Evolutionary conservation across 2,329 filamentous ascomycete genomes (phyloP).

Genomic region (Proliferodiscus dingleyae): DNA sequence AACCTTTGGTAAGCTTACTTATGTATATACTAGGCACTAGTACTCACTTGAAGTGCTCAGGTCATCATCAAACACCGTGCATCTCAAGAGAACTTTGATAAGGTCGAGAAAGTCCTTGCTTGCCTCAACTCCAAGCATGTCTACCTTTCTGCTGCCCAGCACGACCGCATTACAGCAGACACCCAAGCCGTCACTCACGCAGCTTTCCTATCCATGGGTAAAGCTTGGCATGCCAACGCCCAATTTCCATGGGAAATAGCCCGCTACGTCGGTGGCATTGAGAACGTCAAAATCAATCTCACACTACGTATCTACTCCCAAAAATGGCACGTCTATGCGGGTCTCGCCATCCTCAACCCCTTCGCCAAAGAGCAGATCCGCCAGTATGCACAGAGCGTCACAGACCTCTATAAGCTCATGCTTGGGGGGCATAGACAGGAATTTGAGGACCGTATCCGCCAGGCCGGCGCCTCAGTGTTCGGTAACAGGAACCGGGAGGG

Average conservation of each 20-base stretch:
- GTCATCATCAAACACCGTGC: constrained; percentile 89
- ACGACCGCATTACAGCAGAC: constrained; percentile 96
- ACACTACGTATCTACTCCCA: constrained; percentile 96
- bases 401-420: constrained; percentile 96
- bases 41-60: too few species aligned
- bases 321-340: constrained; percentile 99
- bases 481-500: constrained; percentile 50
- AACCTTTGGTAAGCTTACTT: constrained; percentile 64
- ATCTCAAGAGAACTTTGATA: constrained; percentile 66
- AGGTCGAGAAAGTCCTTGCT: constrained; percentile 75
- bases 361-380: constrained; percentile 87
- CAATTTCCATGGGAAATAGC: constrained; percentile 96
- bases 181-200: constrained; percentile 98
- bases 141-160: constrained; percentile 77
- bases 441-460: constrained; percentile 68
- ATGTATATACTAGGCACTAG: too few species aligned
- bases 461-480: constrained; percentile 72
- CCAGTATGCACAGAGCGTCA: constrained; percentile 89
- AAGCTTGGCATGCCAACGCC: constrained; percentile 90
- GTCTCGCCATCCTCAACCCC: constrained; percentile 93
- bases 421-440: constrained; percentile 75
- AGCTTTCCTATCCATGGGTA: constrained; percentile 95
- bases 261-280: constrained; percentile 95
- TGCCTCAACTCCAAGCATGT: constrained; percentile 85
- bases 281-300: constrained; percentile 99